A percentile compares a stretch with the other conserved stretches of the same genome.
phyloP scores from a whole-genome alignment of 179 eudicot genomes.

The Nepenthes alata region DNA sequence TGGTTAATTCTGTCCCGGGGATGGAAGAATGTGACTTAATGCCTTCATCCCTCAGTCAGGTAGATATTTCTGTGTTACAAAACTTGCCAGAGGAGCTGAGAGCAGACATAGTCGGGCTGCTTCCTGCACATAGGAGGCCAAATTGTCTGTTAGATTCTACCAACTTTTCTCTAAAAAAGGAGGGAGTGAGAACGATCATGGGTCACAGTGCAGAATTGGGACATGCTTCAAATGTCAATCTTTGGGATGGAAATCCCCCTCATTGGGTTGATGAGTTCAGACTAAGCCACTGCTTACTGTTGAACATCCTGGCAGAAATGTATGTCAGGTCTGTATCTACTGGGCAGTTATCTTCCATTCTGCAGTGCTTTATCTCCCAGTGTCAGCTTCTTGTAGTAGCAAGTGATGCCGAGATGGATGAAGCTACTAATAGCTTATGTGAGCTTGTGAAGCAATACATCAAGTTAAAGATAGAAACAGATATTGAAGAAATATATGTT shows the following conservation, averaged over 20 bases:
- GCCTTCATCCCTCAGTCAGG: conserved; percentile 91
- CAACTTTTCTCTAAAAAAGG: conserved; percentile 10
- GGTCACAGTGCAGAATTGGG: conserved; percentile 13
- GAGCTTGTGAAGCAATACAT: conserved; percentile 80
- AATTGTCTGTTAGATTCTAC: conserved; percentile 20
- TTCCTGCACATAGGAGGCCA: conserved; percentile 58
- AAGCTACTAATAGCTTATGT: conserved; percentile 46
- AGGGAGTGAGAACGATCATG: conserved; percentile 1
- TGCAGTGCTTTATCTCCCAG: conserved; percentile 48
- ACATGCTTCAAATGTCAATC: conserved; percentile 22
- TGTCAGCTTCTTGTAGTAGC: conserved; percentile 15
- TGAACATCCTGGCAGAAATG: conserved; percentile 41
- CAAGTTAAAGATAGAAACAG: conserved; percentile 45
- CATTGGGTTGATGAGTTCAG: conserved; percentile 61
- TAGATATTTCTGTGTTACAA: conserved; percentile 62
- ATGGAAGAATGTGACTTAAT: conserved; percentile 30
- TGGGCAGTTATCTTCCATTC: conserved; percentile 45
- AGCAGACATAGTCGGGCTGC: conserved; percentile 51
- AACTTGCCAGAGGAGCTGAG: conserved; percentile 78
- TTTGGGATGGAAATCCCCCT: conserved; percentile 81
- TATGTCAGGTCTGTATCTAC: conserved; percentile 39
- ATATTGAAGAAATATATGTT: conserved; percentile 77
- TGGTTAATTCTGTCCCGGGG: conserved; percentile 11
- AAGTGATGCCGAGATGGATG: conserved; percentile 28
- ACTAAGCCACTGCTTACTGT: conserved; percentile 34